Conservation (phyloP, 495 filamentous ascomycete species). For the Tuber calosporum region DNA sequence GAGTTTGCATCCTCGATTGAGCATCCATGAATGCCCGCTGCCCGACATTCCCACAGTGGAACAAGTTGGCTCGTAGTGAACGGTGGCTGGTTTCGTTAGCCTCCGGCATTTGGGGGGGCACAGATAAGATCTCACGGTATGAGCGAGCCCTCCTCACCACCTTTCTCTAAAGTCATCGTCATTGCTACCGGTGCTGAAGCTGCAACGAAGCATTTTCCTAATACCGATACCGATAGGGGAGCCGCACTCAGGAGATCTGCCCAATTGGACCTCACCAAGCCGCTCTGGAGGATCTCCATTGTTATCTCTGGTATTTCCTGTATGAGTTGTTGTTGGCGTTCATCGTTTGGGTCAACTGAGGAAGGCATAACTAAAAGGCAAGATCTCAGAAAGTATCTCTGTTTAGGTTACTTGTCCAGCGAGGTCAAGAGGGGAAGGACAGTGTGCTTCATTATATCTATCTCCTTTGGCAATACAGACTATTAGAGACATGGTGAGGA, state of each 20-base stretch:
- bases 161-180: neutral
- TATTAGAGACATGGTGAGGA: neutral
- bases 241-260: conserved; percentile 4
- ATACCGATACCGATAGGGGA: neutral
- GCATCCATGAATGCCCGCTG: conserved; percentile 9
- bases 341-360: neutral
- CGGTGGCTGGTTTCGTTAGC: neutral
- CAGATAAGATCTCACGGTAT: neutral
- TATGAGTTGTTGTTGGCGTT: neutral
- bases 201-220: conserved; percentile 5
- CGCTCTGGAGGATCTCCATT: conserved; percentile 7
- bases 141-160: conserved; percentile 2
- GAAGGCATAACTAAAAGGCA: neutral
- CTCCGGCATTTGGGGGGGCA: neutral
- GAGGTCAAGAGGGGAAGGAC: neutral
- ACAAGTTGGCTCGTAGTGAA: conserved; percentile 8
- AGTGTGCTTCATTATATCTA: neutral
- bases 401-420: neutral
- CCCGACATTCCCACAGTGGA: conserved; percentile 7
- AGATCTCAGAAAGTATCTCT: neutral
- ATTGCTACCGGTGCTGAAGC: conserved; percentile 4
- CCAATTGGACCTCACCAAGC: conserved; percentile 6
- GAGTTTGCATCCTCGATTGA: conserved; percentile 2
- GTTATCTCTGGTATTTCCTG: neutral
- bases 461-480: neutral